phyloP scores from a whole-genome alignment of 352 stramenopile genomes.

The Phytopythium chamaehyphon region DNA sequence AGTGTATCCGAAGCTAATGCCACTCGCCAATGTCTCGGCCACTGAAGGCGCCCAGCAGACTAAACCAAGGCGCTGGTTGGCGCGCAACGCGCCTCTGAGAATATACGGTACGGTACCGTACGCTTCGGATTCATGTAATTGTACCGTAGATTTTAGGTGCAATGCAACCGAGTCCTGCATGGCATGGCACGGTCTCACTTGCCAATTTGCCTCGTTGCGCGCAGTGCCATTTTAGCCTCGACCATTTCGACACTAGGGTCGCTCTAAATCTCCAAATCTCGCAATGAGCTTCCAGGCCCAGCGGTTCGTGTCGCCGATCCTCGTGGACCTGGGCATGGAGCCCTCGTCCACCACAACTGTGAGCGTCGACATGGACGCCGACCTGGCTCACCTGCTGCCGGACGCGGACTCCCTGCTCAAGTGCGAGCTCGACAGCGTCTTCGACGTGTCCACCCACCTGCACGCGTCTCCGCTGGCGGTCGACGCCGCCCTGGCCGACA shows the following conservation, averaged over 20 bases:
- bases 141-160: too few relatives aligned
- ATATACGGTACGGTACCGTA: too few relatives aligned
- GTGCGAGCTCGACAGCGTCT: conserved; percentile 29
- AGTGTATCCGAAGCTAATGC: conserved; percentile 8
- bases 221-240: not conserved
- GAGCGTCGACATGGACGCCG: conserved; percentile 13
- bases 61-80: too few relatives aligned
- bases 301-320: conserved; percentile 34
- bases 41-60: too few relatives aligned
- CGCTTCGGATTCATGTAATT: too few relatives aligned
- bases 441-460: conserved; percentile 17
- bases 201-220: too few relatives aligned
- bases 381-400: conserved; percentile 1
- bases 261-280: not conserved
- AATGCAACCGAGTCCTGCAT: too few relatives aligned
- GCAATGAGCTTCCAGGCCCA: conserved; percentile 27
- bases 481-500: conserved; percentile 20
- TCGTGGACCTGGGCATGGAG: conserved; percentile 35
- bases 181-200: too few relatives aligned
- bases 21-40: not conserved
- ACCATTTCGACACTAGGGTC: not conserved
- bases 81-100: not conserved
- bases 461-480: not conserved
- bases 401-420: conserved; percentile 27
- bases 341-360: conserved; percentile 20